Evolutionary conservation across 202 grass and related monocot species (phyloP).

Genomic region (Hordeum pubiflorum): DNA sequence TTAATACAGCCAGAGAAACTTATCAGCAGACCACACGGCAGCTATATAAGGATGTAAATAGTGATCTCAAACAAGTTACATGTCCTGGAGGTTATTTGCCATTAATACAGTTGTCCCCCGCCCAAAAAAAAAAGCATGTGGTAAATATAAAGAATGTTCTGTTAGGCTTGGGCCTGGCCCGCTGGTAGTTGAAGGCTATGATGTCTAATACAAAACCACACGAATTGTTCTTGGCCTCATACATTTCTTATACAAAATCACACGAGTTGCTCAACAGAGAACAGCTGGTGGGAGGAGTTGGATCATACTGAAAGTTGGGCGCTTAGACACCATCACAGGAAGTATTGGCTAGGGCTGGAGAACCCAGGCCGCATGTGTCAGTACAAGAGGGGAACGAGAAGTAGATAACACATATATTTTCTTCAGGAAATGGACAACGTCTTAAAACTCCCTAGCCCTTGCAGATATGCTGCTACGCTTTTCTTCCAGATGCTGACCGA

Average conservation of each 20-base stretch:
- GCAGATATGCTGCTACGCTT: background rate
- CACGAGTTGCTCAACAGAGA: background rate
- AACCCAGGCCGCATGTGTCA: background rate
- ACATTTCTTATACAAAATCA: background rate
- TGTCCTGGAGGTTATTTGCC: background rate
- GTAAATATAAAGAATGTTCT: background rate
- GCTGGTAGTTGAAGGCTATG: background rate
- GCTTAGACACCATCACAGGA: background rate
- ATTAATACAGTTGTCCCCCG: background rate
- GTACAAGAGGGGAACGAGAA: background rate
- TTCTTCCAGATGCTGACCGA: background rate
- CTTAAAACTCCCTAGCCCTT: background rate
- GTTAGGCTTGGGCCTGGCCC: background rate
- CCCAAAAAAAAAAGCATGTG: background rate
- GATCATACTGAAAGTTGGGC: background rate
- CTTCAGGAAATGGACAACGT: background rate
- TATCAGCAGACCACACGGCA: background rate
- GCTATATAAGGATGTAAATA: background rate
- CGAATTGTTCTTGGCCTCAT: background rate
- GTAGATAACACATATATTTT: background rate
- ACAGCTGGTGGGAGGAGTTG: background rate
- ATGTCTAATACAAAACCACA: background rate
- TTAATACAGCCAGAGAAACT: background rate
- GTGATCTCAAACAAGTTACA: background rate
- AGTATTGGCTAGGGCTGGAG: background rate